A percentile compares a stretch with the other conserved stretches of the same genome.
Conservation (phyloP, 2,329 filamentous ascomycete species). For the Talaromyces sp. region DNA sequence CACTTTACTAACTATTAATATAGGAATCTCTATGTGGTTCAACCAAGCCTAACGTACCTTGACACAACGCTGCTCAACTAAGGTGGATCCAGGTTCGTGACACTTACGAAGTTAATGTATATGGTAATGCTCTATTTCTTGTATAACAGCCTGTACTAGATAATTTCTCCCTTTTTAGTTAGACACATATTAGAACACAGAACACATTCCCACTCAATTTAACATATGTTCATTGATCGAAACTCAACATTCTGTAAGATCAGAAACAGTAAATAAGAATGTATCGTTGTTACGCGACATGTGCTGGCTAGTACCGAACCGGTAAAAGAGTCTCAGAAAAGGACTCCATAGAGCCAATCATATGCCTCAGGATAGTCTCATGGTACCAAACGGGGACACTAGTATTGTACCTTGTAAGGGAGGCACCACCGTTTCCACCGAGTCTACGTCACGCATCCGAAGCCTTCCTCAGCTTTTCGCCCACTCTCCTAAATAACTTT, state of each 20-base stretch:
- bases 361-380: background rate
- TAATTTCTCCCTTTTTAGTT: no score
- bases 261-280: background rate
- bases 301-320: background rate
- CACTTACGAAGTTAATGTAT: no score
- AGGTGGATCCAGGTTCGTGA: no score
- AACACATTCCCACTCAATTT: no score
- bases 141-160: no score
- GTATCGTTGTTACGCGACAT: background rate
- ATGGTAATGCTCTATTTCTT: no score
- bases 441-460: slow-evolving; percentile 2
- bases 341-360: background rate
- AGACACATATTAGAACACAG: no score
- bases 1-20: no score
- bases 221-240: background rate
- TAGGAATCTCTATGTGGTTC: no score
- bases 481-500: background rate
- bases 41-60: no score
- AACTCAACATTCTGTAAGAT: background rate
- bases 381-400: background rate
- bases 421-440: background rate
- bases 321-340: background rate
- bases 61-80: no score
- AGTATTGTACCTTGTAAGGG: background rate
- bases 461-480: background rate